phyloP scores from a whole-genome alignment of 2,329 filamentous ascomycete species.

The Aureobasidium sp. region DNA sequence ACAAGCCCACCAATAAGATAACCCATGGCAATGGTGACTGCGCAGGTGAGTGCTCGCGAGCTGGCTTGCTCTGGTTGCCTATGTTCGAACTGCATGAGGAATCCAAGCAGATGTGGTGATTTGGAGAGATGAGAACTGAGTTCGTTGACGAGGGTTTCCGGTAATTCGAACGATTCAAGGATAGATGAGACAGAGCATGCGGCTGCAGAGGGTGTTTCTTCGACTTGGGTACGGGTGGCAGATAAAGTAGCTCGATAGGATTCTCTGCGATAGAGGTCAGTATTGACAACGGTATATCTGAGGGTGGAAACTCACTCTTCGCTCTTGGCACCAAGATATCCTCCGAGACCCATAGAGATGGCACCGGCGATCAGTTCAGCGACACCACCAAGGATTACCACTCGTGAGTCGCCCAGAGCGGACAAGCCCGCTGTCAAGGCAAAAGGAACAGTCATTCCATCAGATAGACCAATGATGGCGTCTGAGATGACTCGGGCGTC shows the following conservation, averaged over 20 bases:
- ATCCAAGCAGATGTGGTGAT: slow-evolving; percentile 23
- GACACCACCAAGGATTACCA: slow-evolving; percentile 33
- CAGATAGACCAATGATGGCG: slow-evolving; percentile 33
- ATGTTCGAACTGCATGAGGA: slow-evolving; percentile 41
- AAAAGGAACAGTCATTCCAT: slow-evolving; percentile 36
- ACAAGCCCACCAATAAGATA: slow-evolving; percentile 63
- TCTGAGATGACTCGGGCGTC: slow-evolving; percentile 31
- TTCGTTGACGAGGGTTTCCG: slow-evolving; percentile 16
- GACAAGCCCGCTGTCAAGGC: slow-evolving; percentile 34
- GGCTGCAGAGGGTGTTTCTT: slow-evolving; percentile 1
- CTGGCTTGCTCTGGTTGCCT: slow-evolving; percentile 34
- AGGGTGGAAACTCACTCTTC: slow-evolving; percentile 35
- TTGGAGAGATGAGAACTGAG: slow-evolving; percentile 17
- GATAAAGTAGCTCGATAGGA: slow-evolving; percentile 18
- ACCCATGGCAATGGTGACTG: slow-evolving; percentile 56
- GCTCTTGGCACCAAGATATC: slow-evolving; percentile 38
- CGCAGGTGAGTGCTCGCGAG: slow-evolving; percentile 42
- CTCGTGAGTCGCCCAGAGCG: slow-evolving; percentile 28
- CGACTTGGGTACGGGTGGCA: background rate
- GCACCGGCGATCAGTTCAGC: slow-evolving; percentile 33
- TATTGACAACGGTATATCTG: background rate
- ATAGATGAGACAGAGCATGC: background rate
- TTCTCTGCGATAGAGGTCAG: background rate
- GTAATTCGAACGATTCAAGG: slow-evolving; percentile 3
- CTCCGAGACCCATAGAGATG: slow-evolving; percentile 35